Percentiles rank a stretch among this genome's conserved stretches.
Evolutionary conservation across 495 filamentous ascomycete genomes (phyloP).

Genomic region (Daldinia childiae): DNA sequence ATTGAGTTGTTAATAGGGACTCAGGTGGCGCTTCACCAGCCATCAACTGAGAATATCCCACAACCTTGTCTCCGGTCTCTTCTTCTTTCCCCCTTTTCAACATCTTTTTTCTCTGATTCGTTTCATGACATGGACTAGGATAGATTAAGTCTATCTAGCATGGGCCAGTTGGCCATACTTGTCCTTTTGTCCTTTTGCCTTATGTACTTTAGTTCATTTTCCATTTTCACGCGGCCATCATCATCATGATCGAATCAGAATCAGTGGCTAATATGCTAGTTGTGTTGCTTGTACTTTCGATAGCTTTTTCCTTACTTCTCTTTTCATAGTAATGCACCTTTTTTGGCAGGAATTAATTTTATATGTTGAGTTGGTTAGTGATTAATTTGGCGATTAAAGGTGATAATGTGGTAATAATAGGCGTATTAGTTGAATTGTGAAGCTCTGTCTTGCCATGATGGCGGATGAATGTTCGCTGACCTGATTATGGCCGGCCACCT

Average conservation of each 20-base stretch:
- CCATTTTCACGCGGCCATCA: background rate
- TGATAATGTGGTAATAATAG: background rate
- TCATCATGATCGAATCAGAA: background rate
- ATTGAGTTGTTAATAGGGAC: background rate
- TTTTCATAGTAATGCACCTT: background rate
- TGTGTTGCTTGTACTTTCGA: background rate
- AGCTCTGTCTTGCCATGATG: background rate
- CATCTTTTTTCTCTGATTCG: background rate
- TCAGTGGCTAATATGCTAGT: background rate
- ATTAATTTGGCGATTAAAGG: background rate
- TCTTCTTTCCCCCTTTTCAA: background rate
- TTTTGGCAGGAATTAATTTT: background rate
- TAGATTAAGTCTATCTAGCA: slow-evolving; percentile 25
- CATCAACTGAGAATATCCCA: background rate
- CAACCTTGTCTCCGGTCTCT: slow-evolving; percentile 3
- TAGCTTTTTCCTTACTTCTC: background rate
- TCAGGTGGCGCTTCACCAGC: slow-evolving; percentile 6
- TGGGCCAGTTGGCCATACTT: slow-evolving; percentile 3
- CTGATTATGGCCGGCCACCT: too few species aligned
- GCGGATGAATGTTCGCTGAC: too few species aligned
- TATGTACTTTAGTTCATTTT: slow-evolving; percentile 1
- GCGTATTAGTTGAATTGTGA: background rate
- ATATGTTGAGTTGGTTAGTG: background rate
- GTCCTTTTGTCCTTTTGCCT: background rate
- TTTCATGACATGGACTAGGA: slow-evolving; percentile 20